Evolutionary conservation across 2,329 filamentous ascomycete species (phyloP), one percentile per base, ranked within the genome.

Genomic region (Orbilia quercus): DNA sequence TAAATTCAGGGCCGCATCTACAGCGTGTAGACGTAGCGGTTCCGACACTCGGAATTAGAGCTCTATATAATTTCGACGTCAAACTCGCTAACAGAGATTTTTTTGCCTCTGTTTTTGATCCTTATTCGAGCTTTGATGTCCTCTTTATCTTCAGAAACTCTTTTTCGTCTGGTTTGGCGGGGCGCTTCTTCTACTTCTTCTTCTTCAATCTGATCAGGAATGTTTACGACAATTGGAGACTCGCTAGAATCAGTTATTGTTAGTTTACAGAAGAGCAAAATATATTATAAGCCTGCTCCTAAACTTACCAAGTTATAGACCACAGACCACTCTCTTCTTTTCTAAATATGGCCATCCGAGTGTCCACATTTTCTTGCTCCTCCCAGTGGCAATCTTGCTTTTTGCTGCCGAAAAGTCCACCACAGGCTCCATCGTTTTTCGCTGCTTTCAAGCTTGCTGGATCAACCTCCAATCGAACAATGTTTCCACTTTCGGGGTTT

Each of bases 241-340:
- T 38, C 48, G 31, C 57, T 60, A 57, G 16, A 31, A 44, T 25
- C 20, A 9, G 11, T 16, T 16, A 53, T 14, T 3, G 16, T 28
- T 22, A 64, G 25, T 44, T 36, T 2, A 2, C 2, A 42, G 22
- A 22, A 42, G 40, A 16, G 36, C 14, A 20, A 9, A 31, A 31
- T 31, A 31, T 31, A 38, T 18, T 9, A 28, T 6, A 20, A 5
- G 0, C 20, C n/a, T 3, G 2, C 12, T 16, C 9, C 6, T 16
- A 16, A 44, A 51, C 63, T 45, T 59, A 67, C 63, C 63, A 67
- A 22, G 20, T 53, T 1, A 67, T 50, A 5, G 22, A 53, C 64
- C 64, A 69, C 12, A 54, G 23, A 2, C 55, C 64, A 12, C 16
- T 31, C 1, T 60, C 55, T 16, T 54, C 47, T 36, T 48, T 69